These are phyloP conservation scores for Xylariaceae sp. DNA, from an alignment of 2,329 filamentous ascomycete species.

Conservation along the genomic window DNA sequence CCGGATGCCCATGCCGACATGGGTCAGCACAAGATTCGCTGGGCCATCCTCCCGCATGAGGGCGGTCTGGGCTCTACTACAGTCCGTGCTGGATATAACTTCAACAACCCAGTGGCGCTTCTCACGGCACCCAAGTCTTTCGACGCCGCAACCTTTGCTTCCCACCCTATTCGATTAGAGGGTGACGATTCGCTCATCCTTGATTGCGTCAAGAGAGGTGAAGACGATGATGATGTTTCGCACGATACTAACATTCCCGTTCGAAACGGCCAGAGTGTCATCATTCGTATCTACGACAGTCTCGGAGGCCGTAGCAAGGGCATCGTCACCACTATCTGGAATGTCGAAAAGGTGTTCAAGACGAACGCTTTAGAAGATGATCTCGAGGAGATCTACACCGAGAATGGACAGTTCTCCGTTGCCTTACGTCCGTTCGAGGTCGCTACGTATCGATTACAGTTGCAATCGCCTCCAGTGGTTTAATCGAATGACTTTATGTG, in stretches of 20 bases:
- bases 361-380: constrained; percentile 88
- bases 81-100: constrained; percentile 77
- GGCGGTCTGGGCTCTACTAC: constrained; percentile 67
- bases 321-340: constrained; percentile 60
- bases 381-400: constrained; percentile 55
- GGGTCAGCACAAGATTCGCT: constrained; percentile 80
- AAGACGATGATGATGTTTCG: constrained; percentile 72
- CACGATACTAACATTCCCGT: constrained; percentile 54
- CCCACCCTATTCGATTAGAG: constrained; percentile 57
- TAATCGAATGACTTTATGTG: not conserved
- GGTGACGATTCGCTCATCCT: constrained; percentile 66
- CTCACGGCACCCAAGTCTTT: constrained; percentile 36
- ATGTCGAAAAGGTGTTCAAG: constrained; percentile 73
- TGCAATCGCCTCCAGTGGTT: constrained; percentile 32
- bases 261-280: constrained; percentile 69
- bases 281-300: constrained; percentile 82
- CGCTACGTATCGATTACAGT: constrained; percentile 65
- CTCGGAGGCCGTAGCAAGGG: constrained; percentile 76
- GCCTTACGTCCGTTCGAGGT: constrained; percentile 78
- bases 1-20: constrained; percentile 93
- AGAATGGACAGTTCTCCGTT: constrained; percentile 51
- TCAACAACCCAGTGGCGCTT: constrained; percentile 74
- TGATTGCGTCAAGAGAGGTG: constrained; percentile 89
- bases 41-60: constrained; percentile 81
- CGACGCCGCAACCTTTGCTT: constrained; percentile 27